Percentiles rank a stretch among this genome's conserved stretches.
These are phyloP conservation scores for Auriscalpium orientale DNA, from an alignment of 768 basidiomycete genomes.

Conservation along the genomic window DNA sequence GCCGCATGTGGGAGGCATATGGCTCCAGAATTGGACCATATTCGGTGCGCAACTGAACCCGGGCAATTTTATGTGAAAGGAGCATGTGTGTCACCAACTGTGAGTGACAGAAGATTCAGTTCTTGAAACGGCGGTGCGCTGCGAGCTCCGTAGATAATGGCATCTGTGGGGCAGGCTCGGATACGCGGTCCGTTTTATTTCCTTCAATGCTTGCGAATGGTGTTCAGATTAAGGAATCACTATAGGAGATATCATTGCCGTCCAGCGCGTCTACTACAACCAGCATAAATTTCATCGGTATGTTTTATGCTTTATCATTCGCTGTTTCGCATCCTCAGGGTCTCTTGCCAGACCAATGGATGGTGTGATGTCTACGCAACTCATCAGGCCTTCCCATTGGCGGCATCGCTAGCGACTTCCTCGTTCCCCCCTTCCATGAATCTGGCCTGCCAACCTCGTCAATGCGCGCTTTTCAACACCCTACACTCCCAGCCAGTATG, in stretches of 20 bases:
- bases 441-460: conserved; percentile 38
- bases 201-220: background rate
- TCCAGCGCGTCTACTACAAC: conserved; percentile 39
- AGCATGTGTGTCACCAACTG: conserved; percentile 47
- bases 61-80: conserved; percentile 70
- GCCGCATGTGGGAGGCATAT: conserved; percentile 46
- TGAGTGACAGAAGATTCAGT: background rate
- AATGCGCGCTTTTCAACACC: conserved; percentile 38
- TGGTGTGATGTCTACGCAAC: conserved; percentile 34
- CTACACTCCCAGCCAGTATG: conserved; percentile 29
- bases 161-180: conserved; percentile 26
- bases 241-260: conserved; percentile 35
- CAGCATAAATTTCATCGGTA: conserved; percentile 30
- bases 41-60: conserved; percentile 51
- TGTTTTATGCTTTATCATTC: background rate
- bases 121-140: background rate
- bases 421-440: conserved; percentile 37
- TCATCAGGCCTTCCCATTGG: conserved; percentile 36
- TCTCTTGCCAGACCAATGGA: conserved; percentile 23
- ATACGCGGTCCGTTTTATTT: conserved; percentile 20
- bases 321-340: background rate
- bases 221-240: background rate
- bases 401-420: conserved; percentile 35
- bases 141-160: conserved; percentile 26
- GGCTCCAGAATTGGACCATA: conserved; percentile 42